phyloP scores from a whole-genome alignment of 306 rosid species.

The Acacia confusa region DNA sequence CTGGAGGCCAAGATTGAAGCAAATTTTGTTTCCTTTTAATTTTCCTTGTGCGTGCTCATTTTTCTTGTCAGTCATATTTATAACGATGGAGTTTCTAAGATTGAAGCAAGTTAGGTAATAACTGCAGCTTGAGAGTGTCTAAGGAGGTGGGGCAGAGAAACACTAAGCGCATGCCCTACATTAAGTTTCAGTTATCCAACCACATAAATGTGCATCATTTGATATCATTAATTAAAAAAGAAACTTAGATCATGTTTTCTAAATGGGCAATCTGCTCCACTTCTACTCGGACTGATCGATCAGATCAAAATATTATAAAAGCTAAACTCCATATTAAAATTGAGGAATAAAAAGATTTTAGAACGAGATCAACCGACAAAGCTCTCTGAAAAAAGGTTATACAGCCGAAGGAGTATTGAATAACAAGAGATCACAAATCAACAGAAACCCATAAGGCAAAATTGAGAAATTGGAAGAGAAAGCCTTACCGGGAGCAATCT shows the following conservation, averaged over 20 bases:
- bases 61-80: not conserved
- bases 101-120: not conserved
- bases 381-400: not conserved
- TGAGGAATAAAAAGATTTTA: not conserved
- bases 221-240: not conserved
- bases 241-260: not conserved
- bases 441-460: not conserved
- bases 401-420: not conserved
- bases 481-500: conserved; percentile 59
- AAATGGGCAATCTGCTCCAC: not conserved
- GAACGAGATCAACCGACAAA: not conserved
- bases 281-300: not conserved
- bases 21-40: not conserved
- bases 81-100: not conserved
- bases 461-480: not conserved
- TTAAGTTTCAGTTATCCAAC: not conserved
- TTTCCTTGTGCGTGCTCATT: not conserved
- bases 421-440: conserved; percentile 1
- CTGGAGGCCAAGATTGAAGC: not conserved
- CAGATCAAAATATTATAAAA: not conserved
- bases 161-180: not conserved
- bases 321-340: not conserved
- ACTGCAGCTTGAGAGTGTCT: not conserved
- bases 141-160: not conserved
- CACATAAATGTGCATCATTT: not conserved